Conservation (phyloP, 2,329 filamentous ascomycete genomes). For the Davidsoniella neocaledoniae region DNA sequence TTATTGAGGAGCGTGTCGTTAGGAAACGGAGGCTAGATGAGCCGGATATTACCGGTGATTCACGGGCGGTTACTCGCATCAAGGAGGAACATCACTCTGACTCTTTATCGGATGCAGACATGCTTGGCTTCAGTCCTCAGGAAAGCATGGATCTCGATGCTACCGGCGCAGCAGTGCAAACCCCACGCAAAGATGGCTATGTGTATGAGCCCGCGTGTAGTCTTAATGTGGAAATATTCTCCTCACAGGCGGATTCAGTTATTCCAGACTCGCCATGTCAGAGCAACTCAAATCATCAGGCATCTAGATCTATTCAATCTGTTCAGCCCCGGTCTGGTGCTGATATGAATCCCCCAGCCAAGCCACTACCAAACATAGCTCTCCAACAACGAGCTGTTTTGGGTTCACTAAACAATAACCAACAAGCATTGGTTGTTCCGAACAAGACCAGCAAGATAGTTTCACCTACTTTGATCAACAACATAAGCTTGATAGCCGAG, state of each 20-base stretch:
- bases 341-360: too few species aligned
- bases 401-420: too few species aligned
- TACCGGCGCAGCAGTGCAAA: constrained; percentile 1
- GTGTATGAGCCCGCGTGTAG: constrained; percentile 5
- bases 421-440: too few species aligned
- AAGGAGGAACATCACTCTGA: constrained; percentile 6
- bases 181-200: background rate
- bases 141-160: constrained; percentile 7
- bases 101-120: background rate
- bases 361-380: too few species aligned
- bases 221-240: constrained; percentile 6
- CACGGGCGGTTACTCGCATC: constrained; percentile 2
- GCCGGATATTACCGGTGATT: background rate
- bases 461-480: background rate
- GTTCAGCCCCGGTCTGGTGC: too few species aligned
- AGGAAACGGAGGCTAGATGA: constrained; percentile 5
- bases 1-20: constrained; percentile 5
- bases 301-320: background rate
- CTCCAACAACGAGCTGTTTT: too few species aligned
- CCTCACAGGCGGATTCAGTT: constrained; percentile 3
- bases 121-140: constrained; percentile 2
- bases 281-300: background rate
- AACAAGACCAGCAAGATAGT: too few species aligned
- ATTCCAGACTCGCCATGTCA: constrained; percentile 10
- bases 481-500: too few species aligned